Percentiles rank a stretch among this genome's conserved stretches.
phyloP scores from a whole-genome alignment of 2,329 filamentous ascomycete species.

The Raffaelea deltoideospora region DNA sequence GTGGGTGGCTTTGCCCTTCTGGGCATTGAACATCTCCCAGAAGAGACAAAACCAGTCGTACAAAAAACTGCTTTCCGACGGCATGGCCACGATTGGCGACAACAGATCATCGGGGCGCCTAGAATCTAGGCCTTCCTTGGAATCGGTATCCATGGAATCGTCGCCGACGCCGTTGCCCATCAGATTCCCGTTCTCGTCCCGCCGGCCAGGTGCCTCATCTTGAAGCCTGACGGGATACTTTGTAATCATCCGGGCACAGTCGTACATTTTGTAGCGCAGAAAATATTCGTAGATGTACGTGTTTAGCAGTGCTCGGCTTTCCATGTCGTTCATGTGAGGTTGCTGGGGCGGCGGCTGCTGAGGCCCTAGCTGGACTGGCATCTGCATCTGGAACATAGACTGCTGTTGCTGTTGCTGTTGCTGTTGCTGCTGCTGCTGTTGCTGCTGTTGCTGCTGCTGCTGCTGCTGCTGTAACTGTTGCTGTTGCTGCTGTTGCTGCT shows the following conservation, averaged over 20 bases:
- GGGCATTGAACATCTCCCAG: conserved; percentile 86
- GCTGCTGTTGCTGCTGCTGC: conserved; percentile 5
- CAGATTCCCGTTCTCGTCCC: conserved; percentile 51
- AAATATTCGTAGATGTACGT: conserved; percentile 91
- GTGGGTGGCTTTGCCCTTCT: conserved; percentile 53
- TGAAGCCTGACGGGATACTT: conserved; percentile 51
- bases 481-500: conserved; percentile 3
- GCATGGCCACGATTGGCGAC: conserved; percentile 50
- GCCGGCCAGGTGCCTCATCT: conserved; percentile 56
- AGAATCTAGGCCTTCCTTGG: conserved; percentile 58
- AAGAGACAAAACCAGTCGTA: conserved; percentile 96
- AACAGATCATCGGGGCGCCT: conserved; percentile 74
- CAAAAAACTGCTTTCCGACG: conserved; percentile 67
- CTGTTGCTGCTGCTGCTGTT: conserved; percentile 17
- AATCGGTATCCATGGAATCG: conserved; percentile 69
- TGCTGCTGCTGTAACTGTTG: conserved; percentile 13
- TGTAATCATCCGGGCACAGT: conserved; percentile 64
- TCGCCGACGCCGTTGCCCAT: conserved; percentile 55
- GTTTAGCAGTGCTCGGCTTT: conserved; percentile 48
- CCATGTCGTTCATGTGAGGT: conserved; percentile 25
- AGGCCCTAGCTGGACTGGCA: background rate
- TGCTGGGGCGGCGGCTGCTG: conserved; percentile 13
- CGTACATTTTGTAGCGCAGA: conserved; percentile 68
- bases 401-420: conserved; percentile 6
- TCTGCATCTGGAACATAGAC: background rate